A percentile compares a stretch with the other conserved stretches of the same genome.
phyloP scores from a whole-genome alignment of 2,329 filamentous ascomycete species.

The Domatiomyces globalis region DNA sequence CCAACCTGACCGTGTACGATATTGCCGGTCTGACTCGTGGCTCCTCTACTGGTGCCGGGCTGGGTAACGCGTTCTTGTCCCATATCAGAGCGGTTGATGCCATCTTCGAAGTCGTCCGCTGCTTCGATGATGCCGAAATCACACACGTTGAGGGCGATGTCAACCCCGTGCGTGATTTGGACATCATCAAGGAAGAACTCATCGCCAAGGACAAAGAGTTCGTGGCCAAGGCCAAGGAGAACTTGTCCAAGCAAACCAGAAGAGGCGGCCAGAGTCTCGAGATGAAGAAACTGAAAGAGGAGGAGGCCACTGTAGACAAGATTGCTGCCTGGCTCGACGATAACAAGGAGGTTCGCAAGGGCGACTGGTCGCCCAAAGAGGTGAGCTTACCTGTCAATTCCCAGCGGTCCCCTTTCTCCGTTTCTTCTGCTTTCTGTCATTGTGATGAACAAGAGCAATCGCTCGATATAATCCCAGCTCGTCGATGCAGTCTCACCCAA shows the following conservation, averaged over 20 bases:
- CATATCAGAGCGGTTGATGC: slow-evolving; percentile 97
- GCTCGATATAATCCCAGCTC: slow-evolving; percentile 99
- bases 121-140: slow-evolving; percentile 98
- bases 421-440: slow-evolving; percentile 15
- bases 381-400: slow-evolving; percentile 42
- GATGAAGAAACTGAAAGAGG: slow-evolving; percentile 93
- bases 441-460: slow-evolving; percentile 98
- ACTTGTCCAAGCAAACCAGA: slow-evolving; percentile 82
- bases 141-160: slow-evolving; percentile 99
- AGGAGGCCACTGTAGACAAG: slow-evolving; percentile 86
- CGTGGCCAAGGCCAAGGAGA: slow-evolving; percentile 85
- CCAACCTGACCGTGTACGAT: slow-evolving; percentile 96
- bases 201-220: slow-evolving; percentile 93
- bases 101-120: slow-evolving; percentile 93
- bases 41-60: slow-evolving; percentile 90
- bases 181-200: slow-evolving; percentile 93
- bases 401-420: slow-evolving; percentile 10
- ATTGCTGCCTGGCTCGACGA: slow-evolving; percentile 67
- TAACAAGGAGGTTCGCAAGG: slow-evolving; percentile 88
- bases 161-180: slow-evolving; percentile 81
- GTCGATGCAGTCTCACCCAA: slow-evolving; percentile 65
- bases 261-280: slow-evolving; percentile 90
- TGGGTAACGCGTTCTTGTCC: slow-evolving; percentile 95
- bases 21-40: slow-evolving; percentile 93
- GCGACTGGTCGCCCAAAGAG: slow-evolving; percentile 84